Evolutionary conservation across 177 flowering plant species (phyloP).

Genomic region (Telopea speciosissima): DNA sequence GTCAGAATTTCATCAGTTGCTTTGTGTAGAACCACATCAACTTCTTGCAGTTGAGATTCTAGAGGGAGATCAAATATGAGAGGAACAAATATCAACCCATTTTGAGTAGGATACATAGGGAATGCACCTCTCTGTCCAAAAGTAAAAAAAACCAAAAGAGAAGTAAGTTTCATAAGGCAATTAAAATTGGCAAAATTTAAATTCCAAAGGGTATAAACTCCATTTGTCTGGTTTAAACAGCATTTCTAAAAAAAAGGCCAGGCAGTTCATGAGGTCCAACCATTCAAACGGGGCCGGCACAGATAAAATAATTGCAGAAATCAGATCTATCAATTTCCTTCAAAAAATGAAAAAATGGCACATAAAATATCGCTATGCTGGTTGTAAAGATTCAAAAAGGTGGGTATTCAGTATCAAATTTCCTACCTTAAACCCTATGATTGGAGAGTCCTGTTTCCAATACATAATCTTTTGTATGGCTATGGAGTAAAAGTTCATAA

Average conservation of each 20-base stretch:
- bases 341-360: neutral
- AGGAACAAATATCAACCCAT: constrained; percentile 78
- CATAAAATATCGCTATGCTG: too few relatives aligned
- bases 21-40: constrained; percentile 78
- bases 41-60: constrained; percentile 52
- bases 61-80: constrained; percentile 57
- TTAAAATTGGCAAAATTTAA: neutral
- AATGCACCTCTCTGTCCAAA: constrained; percentile 83
- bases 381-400: neutral
- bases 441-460: neutral
- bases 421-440: neutral
- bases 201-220: neutral
- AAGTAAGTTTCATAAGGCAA: constrained; percentile 8
- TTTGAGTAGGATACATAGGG: constrained; percentile 62
- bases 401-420: neutral
- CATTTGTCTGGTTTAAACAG: neutral
- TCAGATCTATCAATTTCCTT: too few relatives aligned
- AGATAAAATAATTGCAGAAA: too few relatives aligned
- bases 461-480: neutral
- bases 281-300: neutral
- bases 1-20: constrained; percentile 84
- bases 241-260: neutral
- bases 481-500: neutral
- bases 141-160: constrained; percentile 11
- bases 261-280: neutral